A percentile compares a stretch with the other conserved stretches of the same genome.
Conservation (phyloP, 306 rosid species). For the Malus fusca region DNA sequence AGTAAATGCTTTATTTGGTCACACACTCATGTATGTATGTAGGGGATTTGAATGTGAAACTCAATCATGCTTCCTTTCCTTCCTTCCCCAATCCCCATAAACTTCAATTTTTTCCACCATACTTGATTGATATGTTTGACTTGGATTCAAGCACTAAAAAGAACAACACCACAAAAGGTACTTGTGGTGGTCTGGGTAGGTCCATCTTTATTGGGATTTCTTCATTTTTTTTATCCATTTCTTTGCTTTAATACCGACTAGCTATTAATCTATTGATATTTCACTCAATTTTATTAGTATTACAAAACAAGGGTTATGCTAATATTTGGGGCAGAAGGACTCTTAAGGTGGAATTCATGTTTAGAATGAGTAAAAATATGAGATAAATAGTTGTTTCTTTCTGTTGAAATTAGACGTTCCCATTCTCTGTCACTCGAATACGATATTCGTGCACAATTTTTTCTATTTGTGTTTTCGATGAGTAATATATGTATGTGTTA, state of each 20-base stretch:
- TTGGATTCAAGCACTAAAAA: slow-evolving; percentile 13
- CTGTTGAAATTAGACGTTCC: no score
- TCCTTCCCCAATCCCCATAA: neutral
- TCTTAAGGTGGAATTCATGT: no score
- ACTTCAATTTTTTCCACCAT: slow-evolving; percentile 29
- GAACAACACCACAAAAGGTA: neutral
- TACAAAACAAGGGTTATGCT: neutral
- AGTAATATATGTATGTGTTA: no score
- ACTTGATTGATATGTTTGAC: slow-evolving; percentile 48
- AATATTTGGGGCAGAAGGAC: no score
- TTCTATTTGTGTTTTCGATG: no score
- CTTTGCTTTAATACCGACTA: neutral
- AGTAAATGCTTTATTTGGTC: slow-evolving; percentile 59
- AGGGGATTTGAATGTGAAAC: slow-evolving; percentile 21
- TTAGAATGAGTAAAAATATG: no score
- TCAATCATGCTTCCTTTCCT: slow-evolving; percentile 34
- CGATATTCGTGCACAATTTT: no score
- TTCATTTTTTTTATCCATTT: neutral
- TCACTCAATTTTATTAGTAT: no score
- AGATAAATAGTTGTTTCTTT: no score
- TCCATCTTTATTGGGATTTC: neutral
- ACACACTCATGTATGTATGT: slow-evolving; percentile 23
- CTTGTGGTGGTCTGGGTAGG: neutral
- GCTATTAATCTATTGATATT: no score
- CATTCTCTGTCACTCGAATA: no score